Evolutionary conservation across 2,329 filamentous ascomycete species (phyloP), one percentile per base, ranked within the genome.

Genomic region (Xylaria polymorpha): DNA sequence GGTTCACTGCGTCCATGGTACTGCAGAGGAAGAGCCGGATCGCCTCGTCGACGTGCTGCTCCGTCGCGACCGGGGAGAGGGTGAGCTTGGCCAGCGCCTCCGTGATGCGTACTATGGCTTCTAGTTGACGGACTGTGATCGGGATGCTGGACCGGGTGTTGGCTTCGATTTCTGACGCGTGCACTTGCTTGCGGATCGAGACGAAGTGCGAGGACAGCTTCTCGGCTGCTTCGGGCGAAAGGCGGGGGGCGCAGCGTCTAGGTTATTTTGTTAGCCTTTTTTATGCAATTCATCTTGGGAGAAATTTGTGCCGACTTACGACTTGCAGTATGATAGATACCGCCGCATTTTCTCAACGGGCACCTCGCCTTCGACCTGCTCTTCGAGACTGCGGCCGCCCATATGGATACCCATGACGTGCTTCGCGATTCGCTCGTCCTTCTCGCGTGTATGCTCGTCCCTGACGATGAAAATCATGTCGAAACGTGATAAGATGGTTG

Each of bases 391-490:
- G 62, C 92, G 90, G 15, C 93, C 92, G 67, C 94, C 94, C 93
- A 98, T 98, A 77, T 98, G 95, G 72, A 99, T 94, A 55, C 92
- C 90, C 90, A 99, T 97, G 78, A 99, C 95, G 87, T 99, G 96
- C 78, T 91, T 95, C 14, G 96, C 96, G 77, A 99, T 98, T 4
- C 87, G 91, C 83, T 98, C 94, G 78, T 99, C 96, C 77, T 95
- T 93, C 66, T 89, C 91, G 53, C 93, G 88, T 71, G 95, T 93
- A 80, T 99, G 96, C 71, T 97, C 94, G 80, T 99, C 96, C 75
- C 93, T 93, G 71, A 99, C 95, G 74, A 99, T 98, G 84, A 98
- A 99, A 73, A 99, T 98, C 93, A 99, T 98, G 81, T 99, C 96
- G 80, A 99, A 99, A 87, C 96, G 93, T 2, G 95, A 98, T 73